Percentiles rank a stretch among this genome's conserved stretches.
Evolutionary conservation across 2,329 filamentous ascomycete species (phyloP).

Genomic region (Fonsecaea pedrosoi): DNA sequence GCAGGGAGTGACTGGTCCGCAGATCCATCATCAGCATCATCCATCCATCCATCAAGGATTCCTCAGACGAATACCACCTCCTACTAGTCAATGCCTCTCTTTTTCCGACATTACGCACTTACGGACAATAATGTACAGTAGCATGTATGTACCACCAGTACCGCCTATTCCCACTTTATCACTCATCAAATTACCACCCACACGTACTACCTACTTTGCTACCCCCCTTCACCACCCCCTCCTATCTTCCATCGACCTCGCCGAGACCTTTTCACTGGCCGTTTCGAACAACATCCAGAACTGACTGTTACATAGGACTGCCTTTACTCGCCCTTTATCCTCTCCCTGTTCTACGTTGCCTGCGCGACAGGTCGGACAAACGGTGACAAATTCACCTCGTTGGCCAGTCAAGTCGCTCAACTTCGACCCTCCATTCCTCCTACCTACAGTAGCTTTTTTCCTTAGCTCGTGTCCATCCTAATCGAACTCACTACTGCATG

Average conservation of each 20-base stretch:
- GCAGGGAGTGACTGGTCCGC: not conserved
- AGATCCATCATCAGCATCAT: not conserved
- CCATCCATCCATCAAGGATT: not conserved
- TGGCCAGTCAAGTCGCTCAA: not conserved
- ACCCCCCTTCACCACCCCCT: not conserved
- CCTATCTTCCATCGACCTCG: not conserved
- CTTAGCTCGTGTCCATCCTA: constrained; percentile 5
- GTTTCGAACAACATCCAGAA: not conserved
- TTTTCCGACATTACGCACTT: constrained; percentile 1
- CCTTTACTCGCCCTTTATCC: not conserved
- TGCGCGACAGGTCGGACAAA: constrained; percentile 1
- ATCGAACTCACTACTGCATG: constrained; percentile 10
- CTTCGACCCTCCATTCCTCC: not conserved
- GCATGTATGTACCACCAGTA: not conserved
- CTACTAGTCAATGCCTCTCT: not conserved
- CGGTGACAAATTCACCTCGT: not conserved
- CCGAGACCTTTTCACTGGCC: not conserved
- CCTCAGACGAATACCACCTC: not conserved
- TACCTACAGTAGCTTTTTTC: not conserved
- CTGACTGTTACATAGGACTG: not conserved
- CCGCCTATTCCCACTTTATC: not conserved
- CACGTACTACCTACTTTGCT: not conserved
- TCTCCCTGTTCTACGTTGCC: not conserved
- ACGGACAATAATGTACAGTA: not conserved
- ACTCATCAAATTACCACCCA: constrained; percentile 2